Evolutionary conservation across 2,329 filamentous ascomycete species (phyloP).

Genomic region (Arthroderma sp.): DNA sequence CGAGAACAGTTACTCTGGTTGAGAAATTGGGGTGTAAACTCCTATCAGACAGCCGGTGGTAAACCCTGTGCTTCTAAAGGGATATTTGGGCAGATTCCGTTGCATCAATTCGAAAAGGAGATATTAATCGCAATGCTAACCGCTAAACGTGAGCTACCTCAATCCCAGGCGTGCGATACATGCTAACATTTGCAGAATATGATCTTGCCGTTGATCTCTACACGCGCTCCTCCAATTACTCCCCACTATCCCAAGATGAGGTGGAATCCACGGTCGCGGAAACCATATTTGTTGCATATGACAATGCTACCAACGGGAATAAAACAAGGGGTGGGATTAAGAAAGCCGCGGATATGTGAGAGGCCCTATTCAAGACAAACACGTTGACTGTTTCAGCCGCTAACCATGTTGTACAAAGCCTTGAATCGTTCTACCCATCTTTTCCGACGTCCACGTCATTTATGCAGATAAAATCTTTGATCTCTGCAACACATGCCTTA

Average conservation of each 20-base stretch:
- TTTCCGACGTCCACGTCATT: constrained; percentile 29
- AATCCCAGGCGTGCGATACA: background rate
- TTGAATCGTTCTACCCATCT: constrained; percentile 30
- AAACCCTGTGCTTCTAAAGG: constrained; percentile 26
- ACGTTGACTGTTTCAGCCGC: too few relatives aligned
- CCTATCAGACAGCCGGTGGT: constrained; percentile 10
- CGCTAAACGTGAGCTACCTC: constrained; percentile 24
- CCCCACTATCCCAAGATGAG: constrained; percentile 29
- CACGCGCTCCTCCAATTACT: constrained; percentile 11
- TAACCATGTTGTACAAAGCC: constrained; percentile 12
- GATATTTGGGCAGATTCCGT: constrained; percentile 37
- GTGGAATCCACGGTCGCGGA: constrained; percentile 41
- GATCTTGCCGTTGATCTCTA: constrained; percentile 31
- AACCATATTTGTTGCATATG: constrained; percentile 44
- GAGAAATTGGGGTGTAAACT: constrained; percentile 42
- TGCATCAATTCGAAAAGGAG: constrained; percentile 41
- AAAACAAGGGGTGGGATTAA: constrained; percentile 49
- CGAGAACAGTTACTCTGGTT: constrained; percentile 46
- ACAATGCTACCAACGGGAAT: constrained; percentile 54
- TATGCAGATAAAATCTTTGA: constrained; percentile 38
- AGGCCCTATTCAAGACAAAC: constrained; percentile 3
- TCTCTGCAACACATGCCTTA: constrained; percentile 49
- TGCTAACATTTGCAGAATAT: constrained; percentile 21
- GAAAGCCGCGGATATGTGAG: constrained; percentile 44
- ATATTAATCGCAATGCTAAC: constrained; percentile 43